phyloP scores from a whole-genome alignment of 768 basidiomycete species.

The Termitomyces heimii region DNA sequence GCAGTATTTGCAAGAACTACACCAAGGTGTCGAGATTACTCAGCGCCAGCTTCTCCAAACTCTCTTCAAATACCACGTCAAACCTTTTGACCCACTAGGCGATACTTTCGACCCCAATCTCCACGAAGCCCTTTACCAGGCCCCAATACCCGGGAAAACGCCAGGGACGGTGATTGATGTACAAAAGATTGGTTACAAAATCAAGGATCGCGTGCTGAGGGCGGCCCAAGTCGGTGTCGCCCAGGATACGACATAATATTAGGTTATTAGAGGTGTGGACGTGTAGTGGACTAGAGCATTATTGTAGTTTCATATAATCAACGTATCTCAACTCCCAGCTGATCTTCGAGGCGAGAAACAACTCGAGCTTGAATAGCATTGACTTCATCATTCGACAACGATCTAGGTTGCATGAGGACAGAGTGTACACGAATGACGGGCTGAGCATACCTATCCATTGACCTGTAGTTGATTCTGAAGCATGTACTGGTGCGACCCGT shows the following conservation, averaged over 20 bases:
- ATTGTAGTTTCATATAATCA: slow-evolving; percentile 29
- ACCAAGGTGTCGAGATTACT: slow-evolving; percentile 88
- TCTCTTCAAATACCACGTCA: slow-evolving; percentile 87
- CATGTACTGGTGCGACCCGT: slow-evolving; percentile 74
- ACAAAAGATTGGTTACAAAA: slow-evolving; percentile 87
- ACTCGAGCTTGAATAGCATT: slow-evolving; percentile 73
- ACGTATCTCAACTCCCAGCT: slow-evolving; percentile 84
- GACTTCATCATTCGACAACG: slow-evolving; percentile 84
- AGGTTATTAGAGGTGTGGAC: slow-evolving; percentile 15
- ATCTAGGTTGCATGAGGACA: slow-evolving; percentile 37
- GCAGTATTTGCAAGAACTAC: slow-evolving; percentile 61
- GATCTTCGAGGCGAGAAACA: slow-evolving; percentile 44
- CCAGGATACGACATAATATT: slow-evolving; percentile 49
- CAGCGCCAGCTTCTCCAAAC: slow-evolving; percentile 86
- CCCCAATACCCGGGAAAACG: slow-evolving; percentile 83
- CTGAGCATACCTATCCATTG: slow-evolving; percentile 80
- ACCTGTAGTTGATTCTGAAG: slow-evolving; percentile 90
- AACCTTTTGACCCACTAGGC: slow-evolving; percentile 86
- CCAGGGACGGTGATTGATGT: slow-evolving; percentile 89
- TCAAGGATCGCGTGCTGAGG: slow-evolving; percentile 89
- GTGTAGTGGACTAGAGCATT: slow-evolving; percentile 15
- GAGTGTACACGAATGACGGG: neutral
- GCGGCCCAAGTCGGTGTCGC: slow-evolving; percentile 97
- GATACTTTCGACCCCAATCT: slow-evolving; percentile 92
- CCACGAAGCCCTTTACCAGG: slow-evolving; percentile 95